Evolutionary conservation across 73 alveolate genomes (phyloP).

Genomic region (Symbiodinium natans): DNA sequence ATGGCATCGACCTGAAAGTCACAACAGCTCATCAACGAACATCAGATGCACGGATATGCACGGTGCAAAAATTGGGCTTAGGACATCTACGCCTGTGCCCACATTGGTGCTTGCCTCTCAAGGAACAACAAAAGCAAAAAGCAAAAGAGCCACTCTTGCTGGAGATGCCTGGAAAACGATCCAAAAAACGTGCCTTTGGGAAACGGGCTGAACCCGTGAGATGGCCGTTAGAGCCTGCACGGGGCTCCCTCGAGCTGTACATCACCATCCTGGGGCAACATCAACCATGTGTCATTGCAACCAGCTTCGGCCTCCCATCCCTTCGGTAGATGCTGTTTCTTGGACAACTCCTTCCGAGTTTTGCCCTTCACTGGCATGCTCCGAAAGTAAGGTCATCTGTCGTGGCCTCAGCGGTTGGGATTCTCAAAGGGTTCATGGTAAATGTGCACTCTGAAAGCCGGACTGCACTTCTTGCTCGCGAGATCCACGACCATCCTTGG

Average conservation of each 20-base stretch:
- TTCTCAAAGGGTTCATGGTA: background rate
- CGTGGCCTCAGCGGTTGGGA: background rate
- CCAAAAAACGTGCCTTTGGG: no score
- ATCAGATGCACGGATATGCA: background rate
- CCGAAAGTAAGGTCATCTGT: background rate
- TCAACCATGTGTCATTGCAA: background rate
- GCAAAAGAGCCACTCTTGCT: no score
- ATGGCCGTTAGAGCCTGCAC: no score
- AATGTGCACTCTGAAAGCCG: background rate
- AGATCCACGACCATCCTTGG: background rate
- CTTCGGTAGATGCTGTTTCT: background rate
- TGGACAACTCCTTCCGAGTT: background rate
- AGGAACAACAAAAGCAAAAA: no score
- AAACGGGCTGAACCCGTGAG: no score
- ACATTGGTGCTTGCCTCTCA: background rate
- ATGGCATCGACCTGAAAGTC: constrained; percentile 31
- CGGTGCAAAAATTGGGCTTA: background rate
- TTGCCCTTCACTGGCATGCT: background rate
- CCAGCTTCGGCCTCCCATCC: background rate
- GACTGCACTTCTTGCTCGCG: background rate
- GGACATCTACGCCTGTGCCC: background rate
- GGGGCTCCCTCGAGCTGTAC: no score
- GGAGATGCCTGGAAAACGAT: no score
- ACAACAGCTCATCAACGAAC: background rate
- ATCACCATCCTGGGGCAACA: background rate